Percentiles rank a stretch among this genome's conserved stretches.
These are phyloP conservation scores for Agapanthus africanus DNA, from an alignment of 106 monocot genomes.

Conservation along the genomic window DNA sequence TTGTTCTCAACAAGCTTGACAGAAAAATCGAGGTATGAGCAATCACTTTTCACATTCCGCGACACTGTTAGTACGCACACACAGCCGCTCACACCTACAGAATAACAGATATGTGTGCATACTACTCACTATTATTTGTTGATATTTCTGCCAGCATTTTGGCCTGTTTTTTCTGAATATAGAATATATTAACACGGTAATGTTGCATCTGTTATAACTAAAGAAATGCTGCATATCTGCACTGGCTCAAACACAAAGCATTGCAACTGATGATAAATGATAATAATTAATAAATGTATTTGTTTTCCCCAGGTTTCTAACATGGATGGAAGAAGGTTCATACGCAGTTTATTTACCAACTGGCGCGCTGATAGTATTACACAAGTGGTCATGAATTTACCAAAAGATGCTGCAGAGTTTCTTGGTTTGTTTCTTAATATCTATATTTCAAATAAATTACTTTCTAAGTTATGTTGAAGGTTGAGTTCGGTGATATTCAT, in stretches of 20 bases:
- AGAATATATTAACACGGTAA: too few relatives aligned
- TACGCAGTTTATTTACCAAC: constrained; percentile 42
- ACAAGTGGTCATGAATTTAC: constrained; percentile 96
- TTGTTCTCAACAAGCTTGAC: constrained; percentile 84
- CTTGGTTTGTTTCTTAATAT: constrained; percentile 46
- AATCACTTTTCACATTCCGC: background rate
- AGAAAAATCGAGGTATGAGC: constrained; percentile 73
- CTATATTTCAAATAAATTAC: background rate
- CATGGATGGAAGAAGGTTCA: constrained; percentile 96
- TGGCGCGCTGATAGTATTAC: constrained; percentile 31
- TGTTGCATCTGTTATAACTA: too few relatives aligned
- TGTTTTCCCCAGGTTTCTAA: constrained; percentile 67
- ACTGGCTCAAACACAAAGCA: background rate
- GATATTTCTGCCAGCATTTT: background rate
- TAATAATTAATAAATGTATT: background rate
- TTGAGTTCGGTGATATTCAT: background rate
- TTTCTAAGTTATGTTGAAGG: background rate
- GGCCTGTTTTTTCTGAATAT: too few relatives aligned
- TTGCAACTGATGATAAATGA: background rate
- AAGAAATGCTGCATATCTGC: background rate
- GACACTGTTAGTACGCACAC: background rate
- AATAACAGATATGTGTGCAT: too few relatives aligned
- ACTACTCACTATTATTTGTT: background rate
- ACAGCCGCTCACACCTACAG: background rate
- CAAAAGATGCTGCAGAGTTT: constrained; percentile 73